Evolutionary conservation across 2,329 filamentous ascomycete genomes (phyloP).

Genomic region (Pestalotiopsis fici): DNA sequence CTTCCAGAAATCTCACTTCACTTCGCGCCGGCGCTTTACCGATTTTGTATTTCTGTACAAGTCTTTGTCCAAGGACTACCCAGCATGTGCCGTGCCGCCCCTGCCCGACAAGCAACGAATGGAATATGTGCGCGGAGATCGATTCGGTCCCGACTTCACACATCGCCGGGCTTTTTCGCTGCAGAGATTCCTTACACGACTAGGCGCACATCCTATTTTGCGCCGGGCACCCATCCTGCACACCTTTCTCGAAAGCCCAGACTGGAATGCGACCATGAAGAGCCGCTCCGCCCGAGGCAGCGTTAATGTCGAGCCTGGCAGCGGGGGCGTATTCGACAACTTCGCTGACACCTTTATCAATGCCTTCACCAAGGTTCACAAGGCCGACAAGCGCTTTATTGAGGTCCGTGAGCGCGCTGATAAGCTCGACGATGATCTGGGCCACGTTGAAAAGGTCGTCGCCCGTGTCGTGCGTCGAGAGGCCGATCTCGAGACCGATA

Average conservation of each 20-base stretch:
- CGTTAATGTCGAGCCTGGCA: conserved; percentile 46
- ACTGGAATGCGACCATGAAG: conserved; percentile 97
- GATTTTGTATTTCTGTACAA: conserved; percentile 98
- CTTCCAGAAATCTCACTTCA: conserved; percentile 80
- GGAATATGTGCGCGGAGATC: conserved; percentile 95
- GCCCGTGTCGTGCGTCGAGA: conserved; percentile 86
- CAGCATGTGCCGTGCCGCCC: conserved; percentile 89
- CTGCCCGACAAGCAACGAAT: conserved; percentile 98
- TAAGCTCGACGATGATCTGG: conserved; percentile 92
- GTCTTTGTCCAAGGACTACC: conserved; percentile 82
- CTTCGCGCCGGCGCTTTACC: conserved; percentile 88
- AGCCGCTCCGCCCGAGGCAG: conserved; percentile 69
- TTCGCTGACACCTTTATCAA: conserved; percentile 97
- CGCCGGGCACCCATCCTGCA: conserved; percentile 81
- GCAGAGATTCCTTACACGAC: conserved; percentile 83
- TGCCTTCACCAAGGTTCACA: conserved; percentile 94
- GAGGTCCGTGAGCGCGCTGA: conserved; percentile 91
- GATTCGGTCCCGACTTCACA: conserved; percentile 93
- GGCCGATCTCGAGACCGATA: conserved; percentile 83
- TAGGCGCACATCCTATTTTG: conserved; percentile 86
- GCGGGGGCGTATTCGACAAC: conserved; percentile 83
- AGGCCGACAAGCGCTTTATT: conserved; percentile 90
- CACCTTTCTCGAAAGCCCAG: conserved; percentile 85
- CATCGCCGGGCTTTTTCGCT: conserved; percentile 84
- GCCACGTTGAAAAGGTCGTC: conserved; percentile 94